phyloP scores from a whole-genome alignment of 345 rosid species.

The Populus pruinosa region DNA sequence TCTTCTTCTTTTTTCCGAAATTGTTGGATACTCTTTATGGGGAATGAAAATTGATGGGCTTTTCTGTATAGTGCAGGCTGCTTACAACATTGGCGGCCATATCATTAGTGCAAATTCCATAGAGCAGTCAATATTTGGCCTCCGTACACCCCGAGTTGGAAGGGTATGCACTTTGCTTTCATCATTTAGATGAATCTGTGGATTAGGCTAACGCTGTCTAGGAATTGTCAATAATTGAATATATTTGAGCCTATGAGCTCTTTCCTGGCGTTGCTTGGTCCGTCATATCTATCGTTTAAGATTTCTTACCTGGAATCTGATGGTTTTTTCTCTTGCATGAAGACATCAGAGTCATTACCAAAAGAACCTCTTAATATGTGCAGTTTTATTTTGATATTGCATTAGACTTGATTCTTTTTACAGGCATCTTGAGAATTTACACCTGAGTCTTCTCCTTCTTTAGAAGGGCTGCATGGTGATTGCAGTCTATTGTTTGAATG shows the following conservation, averaged over 20 bases:
- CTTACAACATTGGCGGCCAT: constrained; percentile 82
- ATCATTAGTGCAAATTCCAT: constrained; percentile 76
- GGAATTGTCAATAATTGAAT: not conserved
- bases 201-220: not conserved
- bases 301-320: not conserved
- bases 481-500: not conserved
- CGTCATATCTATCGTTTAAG: not conserved
- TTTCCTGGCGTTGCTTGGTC: not conserved
- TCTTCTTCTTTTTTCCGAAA: not conserved
- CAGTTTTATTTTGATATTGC: not conserved
- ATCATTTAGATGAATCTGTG: not conserved
- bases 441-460: too few species aligned
- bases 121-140: constrained; percentile 74
- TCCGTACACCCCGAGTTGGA: constrained; percentile 66
- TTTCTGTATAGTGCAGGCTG: constrained; percentile 71
- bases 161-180: constrained; percentile 44
- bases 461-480: not conserved
- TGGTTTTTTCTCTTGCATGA: not conserved
- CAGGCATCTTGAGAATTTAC: too few species aligned
- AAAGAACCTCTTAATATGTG: not conserved
- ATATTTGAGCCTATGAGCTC: not conserved
- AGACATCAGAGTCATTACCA: not conserved
- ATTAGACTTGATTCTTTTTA: not conserved
- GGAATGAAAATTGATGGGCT: constrained; percentile 26
- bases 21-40: not conserved